Base-by-base conservation (phyloP, 2,329 filamentous ascomycete genomes). In the Hyphodiscus sp. region DNA sequence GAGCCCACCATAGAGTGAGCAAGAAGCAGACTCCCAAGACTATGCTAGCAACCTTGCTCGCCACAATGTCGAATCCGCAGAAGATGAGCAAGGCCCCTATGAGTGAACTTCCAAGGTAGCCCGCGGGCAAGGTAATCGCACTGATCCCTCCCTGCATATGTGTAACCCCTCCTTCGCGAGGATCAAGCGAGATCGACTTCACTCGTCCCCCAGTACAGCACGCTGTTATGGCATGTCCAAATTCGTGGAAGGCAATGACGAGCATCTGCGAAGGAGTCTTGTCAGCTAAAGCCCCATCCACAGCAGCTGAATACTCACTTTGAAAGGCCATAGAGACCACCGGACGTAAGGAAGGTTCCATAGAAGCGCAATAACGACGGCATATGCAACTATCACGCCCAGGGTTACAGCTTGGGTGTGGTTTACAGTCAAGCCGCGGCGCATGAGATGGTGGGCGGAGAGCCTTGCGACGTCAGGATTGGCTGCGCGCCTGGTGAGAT, bases 271-370 rank as follows among this genome's bases (percentile, higher is more conserved):
- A 4, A n/a, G 9, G 8, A 9, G 3, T 41, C 54, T 38, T 53
- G 48, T 52, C 38, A 49, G 45, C 18, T 30, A 38, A 15, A 30
- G 8, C 42, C 44, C 19, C 29, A n/a, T n/a, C 43, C 11, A 19
- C 45, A 33, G 49, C 26, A 7, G 20, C 9, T 44, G 29, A 43
- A 30, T 16, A 56, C 67, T 59, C 67, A 87, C 84, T 73, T 91
- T 91, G 74, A 91, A 91, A 3, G 87, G 87, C 87, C 87, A 91
- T 38, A 91, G 72, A 1, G 85, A 76, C 76, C 82, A 86, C 52
- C 81, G 77, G n/a, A 91, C 71, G 68, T 89, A 89, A 1, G 87
- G 87, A 1, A 91, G 69, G 70, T 91, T 91, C 87, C 87, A 91
- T 2, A 91, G 73, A 43, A 91, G 74, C 4, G 86, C 86, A 59